A percentile compares a stretch with the other conserved stretches of the same genome.
phyloP scores from a whole-genome alignment of 2,329 filamentous ascomycete species.

The Colletotrichum zoysiae region DNA sequence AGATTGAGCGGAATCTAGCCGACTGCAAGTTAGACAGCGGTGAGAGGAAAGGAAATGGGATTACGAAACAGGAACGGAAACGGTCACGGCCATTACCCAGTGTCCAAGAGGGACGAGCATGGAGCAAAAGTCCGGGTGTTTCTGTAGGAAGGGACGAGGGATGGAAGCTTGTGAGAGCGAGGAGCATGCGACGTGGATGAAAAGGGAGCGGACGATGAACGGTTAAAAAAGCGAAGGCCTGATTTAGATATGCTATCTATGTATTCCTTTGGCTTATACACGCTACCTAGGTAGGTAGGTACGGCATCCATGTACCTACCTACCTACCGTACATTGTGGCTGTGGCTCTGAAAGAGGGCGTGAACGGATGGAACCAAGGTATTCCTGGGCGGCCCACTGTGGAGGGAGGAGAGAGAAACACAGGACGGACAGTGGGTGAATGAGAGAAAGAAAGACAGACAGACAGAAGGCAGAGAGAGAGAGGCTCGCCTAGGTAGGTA shows the following conservation, averaged over 20 bases:
- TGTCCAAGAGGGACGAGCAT: conserved; percentile 41
- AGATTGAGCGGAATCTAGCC: conserved; percentile 38
- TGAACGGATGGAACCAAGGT: conserved; percentile 21
- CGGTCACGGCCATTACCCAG: conserved; percentile 43
- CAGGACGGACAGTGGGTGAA: background rate
- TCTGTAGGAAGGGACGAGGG: conserved; percentile 39
- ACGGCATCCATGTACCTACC: conserved; percentile 29
- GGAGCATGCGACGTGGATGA: conserved; percentile 33
- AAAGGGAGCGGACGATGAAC: conserved; percentile 40
- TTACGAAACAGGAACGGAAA: conserved; percentile 42
- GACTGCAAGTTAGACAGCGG: conserved; percentile 34
- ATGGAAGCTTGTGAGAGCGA: conserved; percentile 37
- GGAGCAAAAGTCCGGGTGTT: conserved; percentile 41
- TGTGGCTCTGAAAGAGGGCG: conserved; percentile 34
- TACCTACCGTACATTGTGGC: conserved; percentile 31
- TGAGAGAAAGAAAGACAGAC: conserved; percentile 9
- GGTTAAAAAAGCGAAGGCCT: conserved; percentile 37
- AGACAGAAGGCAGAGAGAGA: conserved; percentile 9
- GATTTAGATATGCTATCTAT: conserved; percentile 40
- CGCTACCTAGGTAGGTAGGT: too few species aligned
- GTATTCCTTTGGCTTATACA: conserved; percentile 40
- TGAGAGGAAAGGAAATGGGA: conserved; percentile 31
- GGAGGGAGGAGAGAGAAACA: conserved; percentile 22
- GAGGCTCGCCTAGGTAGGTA: conserved; percentile 24
- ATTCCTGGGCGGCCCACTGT: conserved; percentile 26